Evolutionary conservation across 2,329 filamentous ascomycete genomes (phyloP).

Genomic region (Dichotomopilus funicola): DNA sequence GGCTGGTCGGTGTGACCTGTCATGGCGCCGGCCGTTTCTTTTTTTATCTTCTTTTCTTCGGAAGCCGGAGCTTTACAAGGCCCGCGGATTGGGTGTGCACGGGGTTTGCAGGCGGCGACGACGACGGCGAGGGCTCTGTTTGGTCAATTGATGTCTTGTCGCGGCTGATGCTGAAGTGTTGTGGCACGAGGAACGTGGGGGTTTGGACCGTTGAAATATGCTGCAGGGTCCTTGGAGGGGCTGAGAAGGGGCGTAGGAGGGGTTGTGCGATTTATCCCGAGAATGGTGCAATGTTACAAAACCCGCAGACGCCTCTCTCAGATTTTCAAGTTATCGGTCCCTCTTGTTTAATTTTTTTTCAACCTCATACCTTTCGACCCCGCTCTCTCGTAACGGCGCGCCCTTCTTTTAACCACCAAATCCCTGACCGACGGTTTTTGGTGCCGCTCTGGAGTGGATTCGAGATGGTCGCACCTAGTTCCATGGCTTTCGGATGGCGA

Average conservation of each 20-base stretch:
- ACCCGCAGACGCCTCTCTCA: not conserved
- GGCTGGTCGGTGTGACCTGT: constrained; percentile 29
- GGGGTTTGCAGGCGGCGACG: not conserved
- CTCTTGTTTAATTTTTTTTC: not conserved
- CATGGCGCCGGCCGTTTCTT: constrained; percentile 19
- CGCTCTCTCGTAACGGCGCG: constrained; percentile 7
- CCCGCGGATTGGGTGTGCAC: not conserved
- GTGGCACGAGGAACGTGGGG: constrained; percentile 11
- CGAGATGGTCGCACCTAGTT: constrained; percentile 1
- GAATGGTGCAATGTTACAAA: constrained; percentile 15
- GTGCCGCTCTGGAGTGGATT: not conserved
- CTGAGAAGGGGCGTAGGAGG: not conserved
- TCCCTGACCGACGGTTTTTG: not conserved
- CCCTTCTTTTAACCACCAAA: constrained; percentile 16
- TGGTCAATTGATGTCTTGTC: constrained; percentile 13
- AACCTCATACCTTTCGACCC: constrained; percentile 1
- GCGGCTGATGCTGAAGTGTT: not conserved
- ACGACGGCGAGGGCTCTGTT: constrained; percentile 7
- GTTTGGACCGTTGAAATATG: constrained; percentile 6
- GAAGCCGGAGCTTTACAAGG: too few relatives aligned
- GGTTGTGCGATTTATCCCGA: constrained; percentile 15
- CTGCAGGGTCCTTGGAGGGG: not conserved
- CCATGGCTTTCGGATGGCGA: constrained; percentile 10
- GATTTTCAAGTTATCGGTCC: not conserved
- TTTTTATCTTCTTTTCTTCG: too few relatives aligned